Conservation (phyloP, 768 basidiomycete genomes). For the Boletus rubroflammeus region DNA sequence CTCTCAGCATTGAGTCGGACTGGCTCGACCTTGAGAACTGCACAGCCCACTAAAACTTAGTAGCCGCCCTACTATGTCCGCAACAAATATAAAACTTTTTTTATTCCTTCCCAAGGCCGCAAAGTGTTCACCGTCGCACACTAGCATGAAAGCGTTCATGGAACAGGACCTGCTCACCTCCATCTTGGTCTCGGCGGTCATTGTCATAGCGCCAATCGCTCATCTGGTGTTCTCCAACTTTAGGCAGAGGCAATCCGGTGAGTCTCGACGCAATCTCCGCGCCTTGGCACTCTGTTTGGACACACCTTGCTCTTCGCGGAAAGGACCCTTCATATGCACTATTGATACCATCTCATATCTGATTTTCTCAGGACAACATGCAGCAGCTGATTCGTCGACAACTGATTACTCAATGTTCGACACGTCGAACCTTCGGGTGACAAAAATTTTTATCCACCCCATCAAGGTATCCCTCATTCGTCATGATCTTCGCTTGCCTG, state of each 20-base stretch:
- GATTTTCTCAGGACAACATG: slow-evolving; percentile 11
- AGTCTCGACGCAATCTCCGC: slow-evolving; percentile 3
- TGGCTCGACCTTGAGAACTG: not conserved
- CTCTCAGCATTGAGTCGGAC: not conserved
- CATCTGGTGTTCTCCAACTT: slow-evolving; percentile 17
- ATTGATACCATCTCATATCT: slow-evolving; percentile 10
- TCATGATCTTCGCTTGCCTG: not conserved
- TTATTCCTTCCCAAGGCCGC: not conserved
- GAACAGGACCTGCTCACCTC: slow-evolving; percentile 3
- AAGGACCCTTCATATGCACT: not conserved
- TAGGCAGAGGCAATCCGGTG: slow-evolving; percentile 8
- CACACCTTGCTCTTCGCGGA: not conserved
- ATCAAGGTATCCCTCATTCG: slow-evolving; percentile 46
- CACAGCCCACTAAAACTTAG: not conserved
- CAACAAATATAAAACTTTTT: not conserved
- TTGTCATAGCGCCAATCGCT: slow-evolving; percentile 12
- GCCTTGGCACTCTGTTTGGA: not conserved
- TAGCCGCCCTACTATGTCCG: not conserved
- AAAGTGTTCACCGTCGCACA: not conserved
- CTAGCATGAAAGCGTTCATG: not conserved
- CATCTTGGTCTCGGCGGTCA: slow-evolving; percentile 6
- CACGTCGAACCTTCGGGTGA: slow-evolving; percentile 39
- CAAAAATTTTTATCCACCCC: slow-evolving; percentile 61
- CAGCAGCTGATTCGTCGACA: not conserved
- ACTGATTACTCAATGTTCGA: slow-evolving; percentile 24